Percentiles rank a stretch among this genome's conserved stretches.
Conservation (phyloP, 768 basidiomycete species). For the Pulveroboletus sp. region DNA sequence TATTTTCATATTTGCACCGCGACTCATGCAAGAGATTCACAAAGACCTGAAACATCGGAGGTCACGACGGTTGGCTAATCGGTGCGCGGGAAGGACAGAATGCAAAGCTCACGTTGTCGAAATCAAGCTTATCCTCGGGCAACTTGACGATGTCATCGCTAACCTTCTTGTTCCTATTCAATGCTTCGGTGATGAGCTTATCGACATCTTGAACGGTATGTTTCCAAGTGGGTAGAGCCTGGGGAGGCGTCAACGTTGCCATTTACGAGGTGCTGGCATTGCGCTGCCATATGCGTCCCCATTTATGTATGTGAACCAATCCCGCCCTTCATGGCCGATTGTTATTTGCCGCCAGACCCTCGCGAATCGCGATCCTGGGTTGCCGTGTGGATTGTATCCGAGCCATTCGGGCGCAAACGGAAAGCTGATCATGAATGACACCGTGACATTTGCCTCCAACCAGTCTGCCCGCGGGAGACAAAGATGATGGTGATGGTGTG, state of each 20-base stretch:
- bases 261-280: too few species aligned
- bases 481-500: too few species aligned
- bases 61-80: not conserved
- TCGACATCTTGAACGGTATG: constrained; percentile 61
- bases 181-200: constrained; percentile 51
- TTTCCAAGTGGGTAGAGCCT: constrained; percentile 61
- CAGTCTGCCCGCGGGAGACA: too few species aligned
- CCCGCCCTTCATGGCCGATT: too few species aligned
- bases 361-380: too few species aligned
- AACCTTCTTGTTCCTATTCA: constrained; percentile 50
- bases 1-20: not conserved
- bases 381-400: too few species aligned
- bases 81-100: not conserved
- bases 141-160: constrained; percentile 61
- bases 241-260: constrained; percentile 58
- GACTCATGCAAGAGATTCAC: constrained; percentile 41
- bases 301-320: too few species aligned
- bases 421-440: too few species aligned
- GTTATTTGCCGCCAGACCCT: too few species aligned
- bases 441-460: too few species aligned
- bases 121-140: constrained; percentile 53
- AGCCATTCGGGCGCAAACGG: too few species aligned
- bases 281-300: too few species aligned
- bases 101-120: constrained; percentile 52
- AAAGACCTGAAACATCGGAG: constrained; percentile 61